phyloP scores from a whole-genome alignment of 2,329 filamentous ascomycete genomes.

The Colletotrichum simmondsii region DNA sequence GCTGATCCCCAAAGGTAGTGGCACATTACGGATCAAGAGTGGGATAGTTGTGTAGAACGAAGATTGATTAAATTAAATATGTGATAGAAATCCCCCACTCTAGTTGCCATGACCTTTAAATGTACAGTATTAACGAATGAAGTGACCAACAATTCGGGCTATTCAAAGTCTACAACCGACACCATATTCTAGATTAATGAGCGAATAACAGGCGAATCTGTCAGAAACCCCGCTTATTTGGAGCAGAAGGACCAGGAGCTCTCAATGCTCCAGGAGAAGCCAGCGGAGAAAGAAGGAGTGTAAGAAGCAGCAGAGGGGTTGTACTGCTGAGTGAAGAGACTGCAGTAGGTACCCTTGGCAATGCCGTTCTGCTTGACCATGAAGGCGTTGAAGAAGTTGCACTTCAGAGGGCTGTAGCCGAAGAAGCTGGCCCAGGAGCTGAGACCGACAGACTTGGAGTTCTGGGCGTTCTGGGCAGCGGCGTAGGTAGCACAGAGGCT shows the following conservation, averaged over 20 bases:
- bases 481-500: constrained; percentile 28
- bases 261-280: constrained; percentile 19
- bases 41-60: neutral
- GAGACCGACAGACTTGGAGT: constrained; percentile 18
- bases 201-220: neutral
- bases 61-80: neutral
- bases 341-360: constrained; percentile 32
- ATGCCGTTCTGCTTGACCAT: constrained; percentile 32
- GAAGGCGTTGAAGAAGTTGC: constrained; percentile 34
- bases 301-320: constrained; percentile 17
- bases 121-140: neutral
- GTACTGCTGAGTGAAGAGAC: constrained; percentile 30
- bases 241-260: constrained; percentile 30
- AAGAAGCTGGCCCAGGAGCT: constrained; percentile 7
- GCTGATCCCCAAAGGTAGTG: too few relatives aligned
- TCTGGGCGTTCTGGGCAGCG: constrained; percentile 21
- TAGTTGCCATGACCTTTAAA: neutral
- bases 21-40: neutral
- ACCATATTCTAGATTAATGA: neutral
- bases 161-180: neutral
- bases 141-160: neutral
- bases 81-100: neutral
- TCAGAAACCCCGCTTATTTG: neutral
- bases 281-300: neutral
- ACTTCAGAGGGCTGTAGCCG: constrained; percentile 29